Conservation (phyloP, 768 basidiomycete species). For the Candolleomyces eurysporus region DNA sequence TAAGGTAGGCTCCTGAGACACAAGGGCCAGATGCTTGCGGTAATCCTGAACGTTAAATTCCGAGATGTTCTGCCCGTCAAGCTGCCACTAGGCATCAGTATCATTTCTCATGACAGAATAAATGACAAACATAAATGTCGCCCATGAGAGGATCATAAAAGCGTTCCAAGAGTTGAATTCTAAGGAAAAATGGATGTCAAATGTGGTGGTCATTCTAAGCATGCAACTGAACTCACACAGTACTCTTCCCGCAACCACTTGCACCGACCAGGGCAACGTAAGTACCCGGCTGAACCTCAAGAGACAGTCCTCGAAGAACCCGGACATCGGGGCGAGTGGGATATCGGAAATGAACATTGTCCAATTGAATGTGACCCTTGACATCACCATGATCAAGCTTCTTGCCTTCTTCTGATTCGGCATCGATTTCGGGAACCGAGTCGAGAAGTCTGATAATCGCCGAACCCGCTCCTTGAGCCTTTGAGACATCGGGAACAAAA, state of each 20-base stretch:
- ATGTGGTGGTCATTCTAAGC: neutral
- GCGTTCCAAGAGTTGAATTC: slow-evolving; percentile 69
- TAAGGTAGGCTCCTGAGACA: slow-evolving; percentile 81
- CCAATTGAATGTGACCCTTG: slow-evolving; percentile 58
- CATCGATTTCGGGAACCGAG: slow-evolving; percentile 64
- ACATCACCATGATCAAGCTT: slow-evolving; percentile 3
- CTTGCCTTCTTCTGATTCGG: slow-evolving; percentile 57
- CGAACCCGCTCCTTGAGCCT: slow-evolving; percentile 66
- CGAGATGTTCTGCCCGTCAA: slow-evolving; percentile 64
- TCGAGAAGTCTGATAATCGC: slow-evolving; percentile 70
- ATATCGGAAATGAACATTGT: slow-evolving; percentile 78
- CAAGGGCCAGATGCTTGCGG: slow-evolving; percentile 75
- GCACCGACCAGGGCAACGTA: slow-evolving; percentile 78
- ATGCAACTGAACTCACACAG: slow-evolving; percentile 42
- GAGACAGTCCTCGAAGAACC: slow-evolving; percentile 73
- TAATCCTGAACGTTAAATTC: slow-evolving; percentile 75
- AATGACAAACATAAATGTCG: slow-evolving; percentile 73
- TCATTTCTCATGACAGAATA: slow-evolving; percentile 58
- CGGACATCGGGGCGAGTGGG: slow-evolving; percentile 76
- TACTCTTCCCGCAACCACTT: slow-evolving; percentile 70
- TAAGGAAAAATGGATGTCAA: slow-evolving; percentile 43
- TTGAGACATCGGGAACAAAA: slow-evolving; percentile 78
- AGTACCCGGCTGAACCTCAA: slow-evolving; percentile 71
- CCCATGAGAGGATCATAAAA: slow-evolving; percentile 73
- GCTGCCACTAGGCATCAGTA: slow-evolving; percentile 47